Base-by-base conservation (phyloP, 1,284 basidiomycete species). In the Xerocomus amazonicus region DNA sequence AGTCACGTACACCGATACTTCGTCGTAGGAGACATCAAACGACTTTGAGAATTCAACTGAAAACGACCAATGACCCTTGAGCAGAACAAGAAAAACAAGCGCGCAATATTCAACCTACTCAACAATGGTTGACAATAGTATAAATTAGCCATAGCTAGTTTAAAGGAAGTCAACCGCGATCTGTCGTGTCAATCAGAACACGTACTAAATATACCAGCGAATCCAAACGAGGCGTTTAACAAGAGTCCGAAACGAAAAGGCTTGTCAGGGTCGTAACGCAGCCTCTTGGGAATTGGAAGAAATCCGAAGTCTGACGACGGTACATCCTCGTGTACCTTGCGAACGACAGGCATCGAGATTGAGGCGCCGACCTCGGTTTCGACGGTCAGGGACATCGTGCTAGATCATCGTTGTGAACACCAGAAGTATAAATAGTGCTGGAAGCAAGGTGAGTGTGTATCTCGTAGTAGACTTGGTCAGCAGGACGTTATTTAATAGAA, bases 111-210 rank as follows among this genome's bases (percentile, higher is more conserved):
- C 7, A 31, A 41, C 37, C 10, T 61, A 77, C 86, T 83, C 6
- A 88, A 69, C 47, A 88, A 67, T 0, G 86, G 85, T 62, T 85
- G 86, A 48, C 81, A 81, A 54, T 87, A 88, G 59, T 87, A 88
- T 48, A 87, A 61, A 55, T 87, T 88, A 19, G 78, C 75, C 40
- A 79, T 80, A 44, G 70, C 79, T 81, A 4, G 19, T 48, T 26
- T 16, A 8, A 29, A 45, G 2, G 41, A 23, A 23, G 19, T 23
- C 19, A 23, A 4, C 19, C 4, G 4, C 19, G 19, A 23, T 23
- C 19, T 4, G 19, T 23, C 19, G 19, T 23, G 19, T 23, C 19
- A 23, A 23, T 61, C 28, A 61, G 54, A 33, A n/a, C 9, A 61
- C 57, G 41, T 7, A 59, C 57, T 61, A 17, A 61, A 19, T 48